These are phyloP conservation scores for Yamadazyma sp. DNA, from an alignment of 1,139 yeast species.

Conservation along the genomic window DNA sequence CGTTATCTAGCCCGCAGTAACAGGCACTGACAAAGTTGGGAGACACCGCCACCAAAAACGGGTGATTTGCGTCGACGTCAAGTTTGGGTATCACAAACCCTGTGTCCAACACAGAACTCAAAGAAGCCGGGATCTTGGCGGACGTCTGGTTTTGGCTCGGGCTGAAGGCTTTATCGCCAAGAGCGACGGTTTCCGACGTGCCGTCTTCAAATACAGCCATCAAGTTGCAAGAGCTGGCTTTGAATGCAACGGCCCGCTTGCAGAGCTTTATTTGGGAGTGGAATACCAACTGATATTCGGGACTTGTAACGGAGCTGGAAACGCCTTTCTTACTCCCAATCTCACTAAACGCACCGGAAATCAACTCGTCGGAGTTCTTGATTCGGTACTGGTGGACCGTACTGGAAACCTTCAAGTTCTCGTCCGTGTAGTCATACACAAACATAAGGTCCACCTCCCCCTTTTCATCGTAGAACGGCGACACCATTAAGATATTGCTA, in stretches of 20 bases:
- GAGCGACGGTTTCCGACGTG: neutral
- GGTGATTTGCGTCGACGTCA: constrained; percentile 19
- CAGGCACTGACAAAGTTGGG: constrained; percentile 58
- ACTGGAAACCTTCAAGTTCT: constrained; percentile 20
- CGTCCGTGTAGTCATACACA: constrained; percentile 28
- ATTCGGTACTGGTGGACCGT: constrained; percentile 39
- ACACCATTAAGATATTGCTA: constrained; percentile 38
- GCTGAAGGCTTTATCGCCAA: neutral
- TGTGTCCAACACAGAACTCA: constrained; percentile 44
- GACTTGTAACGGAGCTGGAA: constrained; percentile 4
- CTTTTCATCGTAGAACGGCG: constrained; percentile 40
- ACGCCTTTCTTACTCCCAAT: constrained; percentile 30
- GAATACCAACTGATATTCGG: constrained; percentile 18
- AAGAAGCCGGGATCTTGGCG: constrained; percentile 20
- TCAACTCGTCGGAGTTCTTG: constrained; percentile 22
- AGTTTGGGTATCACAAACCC: constrained; percentile 52
- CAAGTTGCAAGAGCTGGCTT: neutral
- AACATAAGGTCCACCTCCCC: constrained; percentile 40
- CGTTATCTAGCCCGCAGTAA: constrained; percentile 26
- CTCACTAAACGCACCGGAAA: constrained; percentile 33
- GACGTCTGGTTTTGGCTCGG: constrained; percentile 13
- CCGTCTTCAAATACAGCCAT: constrained; percentile 1
- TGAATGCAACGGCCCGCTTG: constrained; percentile 1
- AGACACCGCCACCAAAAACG: constrained; percentile 47
- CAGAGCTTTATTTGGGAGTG: constrained; percentile 8